Percentiles rank a stretch among this genome's conserved stretches.
Conservation (phyloP, 2,329 filamentous ascomycete genomes). For the Epichloe gansuensis region DNA sequence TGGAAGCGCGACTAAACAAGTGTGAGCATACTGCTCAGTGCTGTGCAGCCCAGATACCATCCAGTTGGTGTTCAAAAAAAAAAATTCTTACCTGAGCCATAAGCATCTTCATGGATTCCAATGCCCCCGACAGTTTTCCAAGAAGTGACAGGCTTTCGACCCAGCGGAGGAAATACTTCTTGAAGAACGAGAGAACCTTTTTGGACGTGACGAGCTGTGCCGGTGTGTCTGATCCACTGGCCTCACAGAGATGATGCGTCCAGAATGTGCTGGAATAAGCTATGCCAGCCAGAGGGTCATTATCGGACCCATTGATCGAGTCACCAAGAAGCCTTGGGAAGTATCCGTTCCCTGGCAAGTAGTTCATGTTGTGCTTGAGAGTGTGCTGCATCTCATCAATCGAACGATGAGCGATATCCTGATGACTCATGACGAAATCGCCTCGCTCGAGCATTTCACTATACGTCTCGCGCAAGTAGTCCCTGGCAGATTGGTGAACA, state of each 20-base stretch:
- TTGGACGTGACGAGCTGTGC: slow-evolving; percentile 10
- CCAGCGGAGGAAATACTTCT: slow-evolving; percentile 10
- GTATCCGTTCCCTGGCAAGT: slow-evolving; percentile 12
- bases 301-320: slow-evolving; percentile 5
- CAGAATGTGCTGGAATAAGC: slow-evolving; percentile 20
- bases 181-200: slow-evolving; percentile 9
- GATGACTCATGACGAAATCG: slow-evolving; percentile 15
- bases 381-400: slow-evolving; percentile 17
- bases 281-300: slow-evolving; percentile 10
- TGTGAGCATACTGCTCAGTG: neutral
- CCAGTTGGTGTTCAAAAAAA: no score
- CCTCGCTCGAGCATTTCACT: slow-evolving; percentile 16
- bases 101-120: slow-evolving; percentile 4
- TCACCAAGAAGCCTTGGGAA: slow-evolving; percentile 12
- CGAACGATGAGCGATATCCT: slow-evolving; percentile 22
- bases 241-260: slow-evolving; percentile 19
- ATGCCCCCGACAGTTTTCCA: slow-evolving; percentile 4
- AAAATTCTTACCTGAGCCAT: slow-evolving; percentile 3
- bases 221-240: neutral
- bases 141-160: slow-evolving; percentile 10
- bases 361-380: slow-evolving; percentile 24
- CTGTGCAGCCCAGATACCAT: neutral
- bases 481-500: slow-evolving; percentile 31
- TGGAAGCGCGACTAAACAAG: neutral
- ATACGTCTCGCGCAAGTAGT: slow-evolving; percentile 19